phyloP scores from a whole-genome alignment of 805 yeast species.

The Saccharomycopsis sp. region DNA sequence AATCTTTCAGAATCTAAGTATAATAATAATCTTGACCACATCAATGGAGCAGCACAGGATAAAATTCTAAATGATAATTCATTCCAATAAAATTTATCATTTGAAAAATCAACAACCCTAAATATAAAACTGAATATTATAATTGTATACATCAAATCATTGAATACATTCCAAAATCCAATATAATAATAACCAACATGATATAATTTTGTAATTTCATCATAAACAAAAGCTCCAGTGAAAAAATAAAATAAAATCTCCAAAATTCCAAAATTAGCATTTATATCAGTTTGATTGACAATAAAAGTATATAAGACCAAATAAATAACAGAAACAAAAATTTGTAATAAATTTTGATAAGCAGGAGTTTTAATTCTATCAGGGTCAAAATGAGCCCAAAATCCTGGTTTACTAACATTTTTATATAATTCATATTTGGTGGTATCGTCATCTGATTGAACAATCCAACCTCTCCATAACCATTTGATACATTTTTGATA shows the following conservation, averaged over 20 bases:
- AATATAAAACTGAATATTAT: conserved; percentile 43
- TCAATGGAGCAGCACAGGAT: conserved; percentile 75
- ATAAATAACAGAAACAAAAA: conserved; percentile 54
- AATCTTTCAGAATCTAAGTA: conserved; percentile 71
- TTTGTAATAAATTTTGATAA: conserved; percentile 69
- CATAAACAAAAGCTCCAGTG: conserved; percentile 55
- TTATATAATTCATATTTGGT: conserved; percentile 55
- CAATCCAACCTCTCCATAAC: conserved; percentile 92
- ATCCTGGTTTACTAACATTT: conserved; percentile 43
- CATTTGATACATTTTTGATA: conserved; percentile 80
- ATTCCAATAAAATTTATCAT: conserved; percentile 31
- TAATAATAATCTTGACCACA: conserved; percentile 73
- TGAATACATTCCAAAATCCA: conserved; percentile 73
- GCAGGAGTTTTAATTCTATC: conserved; percentile 76
- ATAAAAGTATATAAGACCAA: conserved; percentile 51
- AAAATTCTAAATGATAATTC: conserved; percentile 56
- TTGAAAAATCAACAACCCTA: conserved; percentile 33
- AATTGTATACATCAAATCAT: conserved; percentile 55
- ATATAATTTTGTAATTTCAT: conserved; percentile 61
- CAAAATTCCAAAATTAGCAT: conserved; percentile 28
- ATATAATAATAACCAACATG: conserved; percentile 67
- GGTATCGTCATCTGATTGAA: conserved; percentile 63
- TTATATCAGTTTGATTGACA: conserved; percentile 20
- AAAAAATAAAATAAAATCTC: conserved; percentile 55
- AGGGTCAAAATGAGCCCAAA: conserved; percentile 63